These are phyloP conservation scores for Vigna reflexopilosa DNA, from an alignment of 306 rosid genomes.

Conservation along the genomic window DNA sequence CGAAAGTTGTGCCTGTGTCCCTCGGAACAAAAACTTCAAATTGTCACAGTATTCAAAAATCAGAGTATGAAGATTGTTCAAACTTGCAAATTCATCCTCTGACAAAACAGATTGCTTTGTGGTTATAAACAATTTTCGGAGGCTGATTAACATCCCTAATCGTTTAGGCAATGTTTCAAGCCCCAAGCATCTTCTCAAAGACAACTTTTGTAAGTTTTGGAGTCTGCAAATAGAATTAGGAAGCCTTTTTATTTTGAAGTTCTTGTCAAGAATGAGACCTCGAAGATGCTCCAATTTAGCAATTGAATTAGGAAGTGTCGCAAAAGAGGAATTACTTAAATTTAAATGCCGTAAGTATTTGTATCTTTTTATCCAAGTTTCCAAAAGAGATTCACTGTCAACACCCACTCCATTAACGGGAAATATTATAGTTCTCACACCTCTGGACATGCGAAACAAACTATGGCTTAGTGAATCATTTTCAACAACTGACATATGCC, in stretches of 20 bases:
- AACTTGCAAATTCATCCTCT: not conserved
- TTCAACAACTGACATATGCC: not conserved
- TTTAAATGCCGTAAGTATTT: not conserved
- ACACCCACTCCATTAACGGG: not conserved
- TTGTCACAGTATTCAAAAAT: not conserved
- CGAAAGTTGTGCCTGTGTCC: not conserved
- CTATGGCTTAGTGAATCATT: not conserved
- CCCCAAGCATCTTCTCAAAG: not conserved
- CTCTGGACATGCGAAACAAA: not conserved
- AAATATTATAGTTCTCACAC: slow-evolving; percentile 1
- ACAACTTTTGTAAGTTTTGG: not conserved
- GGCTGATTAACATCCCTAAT: not conserved
- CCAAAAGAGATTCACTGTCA: not conserved
- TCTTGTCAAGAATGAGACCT: too few relatives aligned
- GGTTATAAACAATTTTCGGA: slow-evolving; percentile 12
- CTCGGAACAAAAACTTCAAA: not conserved
- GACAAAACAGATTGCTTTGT: slow-evolving; percentile 4
- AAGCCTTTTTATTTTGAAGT: not conserved
- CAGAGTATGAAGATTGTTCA: slow-evolving; percentile 8
- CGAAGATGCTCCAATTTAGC: slow-evolving; percentile 17
- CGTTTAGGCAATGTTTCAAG: not conserved
- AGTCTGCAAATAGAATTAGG: not conserved
- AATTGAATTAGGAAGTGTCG: slow-evolving; percentile 14
- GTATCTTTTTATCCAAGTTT: not conserved
- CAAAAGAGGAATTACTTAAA: not conserved